Base-by-base conservation (phyloP, 352 stramenopile genomes). In the Pythium folliculosum region DNA sequence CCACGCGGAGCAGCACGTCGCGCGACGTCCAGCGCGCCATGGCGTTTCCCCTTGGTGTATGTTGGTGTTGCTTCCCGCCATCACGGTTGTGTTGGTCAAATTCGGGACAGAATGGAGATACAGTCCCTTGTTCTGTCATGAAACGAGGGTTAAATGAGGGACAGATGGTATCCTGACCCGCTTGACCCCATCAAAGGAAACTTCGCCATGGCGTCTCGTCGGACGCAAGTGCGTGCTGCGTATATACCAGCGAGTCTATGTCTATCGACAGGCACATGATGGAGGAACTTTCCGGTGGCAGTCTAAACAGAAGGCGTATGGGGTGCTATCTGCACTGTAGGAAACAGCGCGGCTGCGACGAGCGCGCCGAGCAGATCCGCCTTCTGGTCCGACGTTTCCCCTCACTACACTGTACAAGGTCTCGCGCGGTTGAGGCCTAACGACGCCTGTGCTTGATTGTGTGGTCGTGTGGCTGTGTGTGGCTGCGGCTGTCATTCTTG, bases 1-100 rank as follows among this genome's bases (percentile, higher is more conserved):
- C 62, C 17, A 63, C 48, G 13, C 67, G 67, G 23, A 69, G 48
- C 56, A 73, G 49, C 27, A 40, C 67, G 49, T 63, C 67, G 47
- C 65, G 58, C 19, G 53, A 61, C n/a, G 48, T 45, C 43, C 25
- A 60, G 48, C 64, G 55, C 44, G 44, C 49, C 38, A 67, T 62
- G 16, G 48, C 22, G 4, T 30, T 30, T 27, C 32, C 22, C 13
- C 17, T 3, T 40, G 35, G 35, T 12, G 35, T n/a, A n/a, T n/a
- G n/a, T 40, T 40, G 35, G 22, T n/a, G 5, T 54, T 35, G 19
- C 45, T 52, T 52, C 45, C 45, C 5, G 45, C 45, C 45, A 27
- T 52, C 45, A 52, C 32, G 19, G 3, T 1, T 1, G 10, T 14
- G 35, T 7, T 40, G 8, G 8, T n/a, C n/a, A n/a, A 16, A 52